Evolutionary conservation across 768 basidiomycete genomes (phyloP).

Genomic region (Holtermannia corniformis): DNA sequence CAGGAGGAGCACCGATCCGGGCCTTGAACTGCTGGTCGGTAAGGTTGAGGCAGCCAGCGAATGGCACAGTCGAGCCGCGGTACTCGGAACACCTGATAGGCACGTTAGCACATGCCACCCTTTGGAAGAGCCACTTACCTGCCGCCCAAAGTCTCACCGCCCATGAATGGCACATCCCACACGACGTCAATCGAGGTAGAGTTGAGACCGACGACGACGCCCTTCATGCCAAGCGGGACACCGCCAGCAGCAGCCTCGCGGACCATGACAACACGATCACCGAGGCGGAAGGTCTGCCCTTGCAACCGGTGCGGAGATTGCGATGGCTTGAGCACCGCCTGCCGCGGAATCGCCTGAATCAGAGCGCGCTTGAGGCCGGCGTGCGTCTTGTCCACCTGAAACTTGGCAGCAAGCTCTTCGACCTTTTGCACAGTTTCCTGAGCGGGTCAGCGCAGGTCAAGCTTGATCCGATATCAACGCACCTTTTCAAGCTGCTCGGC

Average conservation of each 20-base stretch:
- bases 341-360: slow-evolving; percentile 86
- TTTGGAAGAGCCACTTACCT: slow-evolving; percentile 47
- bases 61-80: slow-evolving; percentile 78
- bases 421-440: slow-evolving; percentile 71
- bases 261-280: slow-evolving; percentile 93
- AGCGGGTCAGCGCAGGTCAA: not conserved
- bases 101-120: not conserved
- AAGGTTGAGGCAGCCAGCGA: slow-evolving; percentile 81
- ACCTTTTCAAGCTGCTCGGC: slow-evolving; percentile 89
- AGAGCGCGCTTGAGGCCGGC: slow-evolving; percentile 75
- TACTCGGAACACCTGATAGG: slow-evolving; percentile 70
- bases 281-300: slow-evolving; percentile 74
- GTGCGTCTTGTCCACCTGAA: slow-evolving; percentile 54
- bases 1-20: slow-evolving; percentile 45
- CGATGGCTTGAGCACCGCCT: slow-evolving; percentile 83
- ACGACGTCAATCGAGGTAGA: slow-evolving; percentile 83
- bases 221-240: slow-evolving; percentile 82
- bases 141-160: slow-evolving; percentile 74
- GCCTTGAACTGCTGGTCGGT: slow-evolving; percentile 75
- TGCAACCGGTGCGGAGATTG: slow-evolving; percentile 84
- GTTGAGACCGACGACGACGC: slow-evolving; percentile 84
- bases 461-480: slow-evolving; percentile 4
- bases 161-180: slow-evolving; percentile 94
- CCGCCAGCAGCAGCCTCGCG: slow-evolving; percentile 71
- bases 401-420: slow-evolving; percentile 62